Evolutionary conservation across 495 filamentous ascomycete genomes (phyloP).

Genomic region (Sordaria brevicollis): DNA sequence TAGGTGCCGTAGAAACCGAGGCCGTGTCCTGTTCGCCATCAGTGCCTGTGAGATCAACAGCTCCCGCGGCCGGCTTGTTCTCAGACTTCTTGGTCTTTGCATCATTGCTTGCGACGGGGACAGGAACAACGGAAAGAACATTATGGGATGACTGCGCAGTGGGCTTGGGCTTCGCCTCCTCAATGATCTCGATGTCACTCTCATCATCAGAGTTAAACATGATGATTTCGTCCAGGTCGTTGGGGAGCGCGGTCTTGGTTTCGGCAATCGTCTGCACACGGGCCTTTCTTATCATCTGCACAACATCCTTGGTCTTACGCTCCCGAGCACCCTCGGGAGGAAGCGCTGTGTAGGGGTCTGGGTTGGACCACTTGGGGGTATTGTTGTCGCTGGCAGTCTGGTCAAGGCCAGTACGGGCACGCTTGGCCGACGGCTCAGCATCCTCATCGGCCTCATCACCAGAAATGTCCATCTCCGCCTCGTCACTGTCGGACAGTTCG

Average conservation of each 20-base stretch:
- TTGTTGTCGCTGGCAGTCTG: constrained; percentile 30
- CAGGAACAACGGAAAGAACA: background rate
- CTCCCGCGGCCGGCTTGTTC: background rate
- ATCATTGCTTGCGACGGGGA: background rate
- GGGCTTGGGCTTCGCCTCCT: background rate
- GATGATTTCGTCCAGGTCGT: constrained; percentile 65
- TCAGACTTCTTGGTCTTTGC: background rate
- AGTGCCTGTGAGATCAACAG: constrained; percentile 15
- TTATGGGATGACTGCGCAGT: background rate
- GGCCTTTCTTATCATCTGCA: constrained; percentile 80
- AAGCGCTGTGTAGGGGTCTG: constrained; percentile 78
- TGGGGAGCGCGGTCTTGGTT: constrained; percentile 45
- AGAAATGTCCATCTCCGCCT: constrained; percentile 56
- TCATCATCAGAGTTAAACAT: constrained; percentile 60
- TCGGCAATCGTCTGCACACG: constrained; percentile 40
- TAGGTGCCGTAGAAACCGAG: background rate
- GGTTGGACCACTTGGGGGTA: constrained; percentile 80
- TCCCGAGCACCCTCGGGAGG: constrained; percentile 55
- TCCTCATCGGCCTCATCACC: constrained; percentile 41
- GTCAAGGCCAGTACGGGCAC: constrained; percentile 26
- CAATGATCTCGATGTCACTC: constrained; percentile 10
- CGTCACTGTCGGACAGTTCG: constrained; percentile 63
- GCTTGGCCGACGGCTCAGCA: constrained; percentile 39
- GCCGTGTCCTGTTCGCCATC: background rate
- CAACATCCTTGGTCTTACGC: constrained; percentile 67